These are phyloP conservation scores for Cytidiella melzeri DNA, from an alignment of 768 basidiomycete species.

Conservation along the genomic window DNA sequence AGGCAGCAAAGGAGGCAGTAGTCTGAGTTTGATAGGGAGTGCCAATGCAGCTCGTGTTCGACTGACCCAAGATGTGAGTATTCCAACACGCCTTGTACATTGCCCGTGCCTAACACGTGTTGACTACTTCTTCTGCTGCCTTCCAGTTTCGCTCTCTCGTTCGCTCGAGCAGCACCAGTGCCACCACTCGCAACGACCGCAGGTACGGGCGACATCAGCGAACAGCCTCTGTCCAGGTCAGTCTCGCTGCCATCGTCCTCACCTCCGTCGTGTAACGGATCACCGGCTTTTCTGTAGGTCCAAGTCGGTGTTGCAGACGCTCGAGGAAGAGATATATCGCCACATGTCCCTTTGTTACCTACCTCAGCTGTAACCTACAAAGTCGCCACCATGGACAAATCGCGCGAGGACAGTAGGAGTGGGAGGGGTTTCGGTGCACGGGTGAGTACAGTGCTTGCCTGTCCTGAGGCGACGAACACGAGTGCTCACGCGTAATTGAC, in stretches of 20 bases:
- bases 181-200: conserved; percentile 3
- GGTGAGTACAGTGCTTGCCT: conserved; percentile 15
- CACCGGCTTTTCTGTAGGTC: background rate
- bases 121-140: conserved; percentile 16
- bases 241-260: conserved; percentile 11
- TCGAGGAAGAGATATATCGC: conserved; percentile 5
- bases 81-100: conserved; percentile 19
- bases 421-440: conserved; percentile 22
- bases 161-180: conserved; percentile 21
- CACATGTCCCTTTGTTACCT: conserved; percentile 12
- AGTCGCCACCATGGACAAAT: conserved; percentile 16
- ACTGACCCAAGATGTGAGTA: conserved; percentile 30
- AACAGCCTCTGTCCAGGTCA: conserved; percentile 6
- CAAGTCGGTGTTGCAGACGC: conserved; percentile 2
- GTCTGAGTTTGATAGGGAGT: conserved; percentile 26
- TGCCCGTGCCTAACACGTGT: conserved; percentile 33
- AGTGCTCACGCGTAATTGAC: conserved; percentile 13
- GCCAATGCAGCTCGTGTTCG: conserved; percentile 25
- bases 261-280: conserved; percentile 7
- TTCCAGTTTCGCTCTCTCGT: conserved; percentile 24
- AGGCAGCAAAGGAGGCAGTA: conserved; percentile 16
- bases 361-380: conserved; percentile 15
- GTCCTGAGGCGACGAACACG: conserved; percentile 6
- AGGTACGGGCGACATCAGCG: conserved; percentile 1
- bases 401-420: conserved; percentile 18